These are phyloP conservation scores for Alternaria panax DNA, from an alignment of 2,329 filamentous ascomycete genomes.

Conservation along the genomic window DNA sequence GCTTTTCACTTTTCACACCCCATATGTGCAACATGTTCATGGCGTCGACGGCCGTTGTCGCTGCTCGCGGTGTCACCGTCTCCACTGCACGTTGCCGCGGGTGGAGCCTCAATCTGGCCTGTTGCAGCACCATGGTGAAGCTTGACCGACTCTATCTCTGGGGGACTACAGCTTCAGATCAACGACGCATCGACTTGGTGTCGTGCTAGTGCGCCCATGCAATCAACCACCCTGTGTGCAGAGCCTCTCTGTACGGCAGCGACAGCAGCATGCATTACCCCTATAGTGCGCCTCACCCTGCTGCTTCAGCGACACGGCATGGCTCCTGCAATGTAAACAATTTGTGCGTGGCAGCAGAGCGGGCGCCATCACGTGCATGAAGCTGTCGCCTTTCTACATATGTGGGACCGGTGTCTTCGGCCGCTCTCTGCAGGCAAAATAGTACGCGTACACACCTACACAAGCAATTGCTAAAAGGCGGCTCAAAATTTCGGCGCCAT, in stretches of 20 bases:
- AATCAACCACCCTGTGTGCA: slow-evolving; percentile 12
- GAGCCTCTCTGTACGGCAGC: slow-evolving; percentile 7
- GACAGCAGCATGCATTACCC: slow-evolving; percentile 28
- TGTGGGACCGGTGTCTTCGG: slow-evolving; percentile 13
- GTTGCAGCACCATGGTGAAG: slow-evolving; percentile 13
- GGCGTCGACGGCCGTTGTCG: neutral
- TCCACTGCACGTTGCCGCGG: slow-evolving; percentile 8
- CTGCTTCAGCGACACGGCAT: slow-evolving; percentile 11
- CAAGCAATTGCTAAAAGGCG: slow-evolving; percentile 3
- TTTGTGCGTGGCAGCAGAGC: slow-evolving; percentile 2
- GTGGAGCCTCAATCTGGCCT: slow-evolving; percentile 10
- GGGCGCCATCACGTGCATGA: neutral
- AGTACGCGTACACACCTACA: slow-evolving; percentile 13
- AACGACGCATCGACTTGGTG: slow-evolving; percentile 24
- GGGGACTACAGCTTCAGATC: slow-evolving; percentile 19
- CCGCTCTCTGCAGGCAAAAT: neutral
- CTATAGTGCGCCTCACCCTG: slow-evolving; percentile 24
- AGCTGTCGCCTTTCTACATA: slow-evolving; percentile 2
- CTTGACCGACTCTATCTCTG: slow-evolving; percentile 13
- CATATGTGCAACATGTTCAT: slow-evolving; percentile 2
- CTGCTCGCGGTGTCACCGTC: neutral
- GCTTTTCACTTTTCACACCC: no score
- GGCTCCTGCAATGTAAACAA: slow-evolving; percentile 15
- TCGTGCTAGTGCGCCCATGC: slow-evolving; percentile 29
- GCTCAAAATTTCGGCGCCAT: slow-evolving; percentile 16